Percentiles rank a stretch among this genome's conserved stretches.
Conservation (phyloP, 2,329 filamentous ascomycete species). For the Epichloe sp. region DNA sequence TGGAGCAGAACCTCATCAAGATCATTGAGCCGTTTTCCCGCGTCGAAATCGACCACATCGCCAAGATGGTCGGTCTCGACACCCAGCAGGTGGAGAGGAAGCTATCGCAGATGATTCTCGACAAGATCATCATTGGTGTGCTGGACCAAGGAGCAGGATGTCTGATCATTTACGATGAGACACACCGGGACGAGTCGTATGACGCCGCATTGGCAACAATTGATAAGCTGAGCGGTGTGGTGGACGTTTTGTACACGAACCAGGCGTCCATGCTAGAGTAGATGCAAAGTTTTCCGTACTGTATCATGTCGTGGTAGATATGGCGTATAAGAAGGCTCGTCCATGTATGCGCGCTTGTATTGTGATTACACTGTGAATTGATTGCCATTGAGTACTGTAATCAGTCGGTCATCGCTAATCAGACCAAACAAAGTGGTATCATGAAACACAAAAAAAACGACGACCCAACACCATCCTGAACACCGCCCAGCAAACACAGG, state of each 20-base stretch:
- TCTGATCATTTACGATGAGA: constrained; percentile 94
- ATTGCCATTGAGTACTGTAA: too few species aligned
- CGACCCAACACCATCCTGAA: too few species aligned
- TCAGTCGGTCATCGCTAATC: too few species aligned
- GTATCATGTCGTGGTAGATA: constrained; percentile 18
- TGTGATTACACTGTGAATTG: too few species aligned
- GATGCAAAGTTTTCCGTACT: constrained; percentile 7
- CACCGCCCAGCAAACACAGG: too few species aligned
- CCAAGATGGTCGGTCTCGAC: constrained; percentile 93
- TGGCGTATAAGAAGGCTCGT: constrained; percentile 15
- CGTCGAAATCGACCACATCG: constrained; percentile 93
- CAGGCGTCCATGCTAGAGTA: constrained; percentile 93
- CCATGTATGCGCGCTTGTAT: background rate
- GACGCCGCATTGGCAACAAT: constrained; percentile 90
- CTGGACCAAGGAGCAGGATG: constrained; percentile 96
- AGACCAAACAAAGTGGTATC: constrained; percentile 6
- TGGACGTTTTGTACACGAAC: constrained; percentile 95
- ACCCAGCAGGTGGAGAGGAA: constrained; percentile 96
- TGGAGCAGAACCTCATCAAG: constrained; percentile 99
- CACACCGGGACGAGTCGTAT: constrained; percentile 82
- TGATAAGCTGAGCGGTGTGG: constrained; percentile 92
- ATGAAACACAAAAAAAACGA: constrained; percentile 1
- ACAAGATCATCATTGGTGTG: constrained; percentile 97
- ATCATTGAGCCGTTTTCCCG: constrained; percentile 98
- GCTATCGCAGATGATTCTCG: constrained; percentile 97